Evolutionary conservation across 768 basidiomycete genomes (phyloP), one percentile per base, ranked within the genome.

Genomic region (Amanita inopinata): DNA sequence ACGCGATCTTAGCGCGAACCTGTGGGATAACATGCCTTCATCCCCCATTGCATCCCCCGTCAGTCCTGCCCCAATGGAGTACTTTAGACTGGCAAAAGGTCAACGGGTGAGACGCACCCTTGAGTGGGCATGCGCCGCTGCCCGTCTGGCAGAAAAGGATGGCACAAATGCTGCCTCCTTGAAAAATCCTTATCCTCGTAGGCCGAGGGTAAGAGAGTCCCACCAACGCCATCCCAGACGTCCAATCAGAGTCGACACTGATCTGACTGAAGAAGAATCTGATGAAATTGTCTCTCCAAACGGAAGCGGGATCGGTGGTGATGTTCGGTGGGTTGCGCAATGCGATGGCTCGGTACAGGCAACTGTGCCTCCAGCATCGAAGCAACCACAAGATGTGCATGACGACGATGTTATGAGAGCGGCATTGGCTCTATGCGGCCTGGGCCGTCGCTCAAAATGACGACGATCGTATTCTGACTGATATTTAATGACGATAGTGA

Each of bases 91-190:
- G 39, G 69, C 66, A 15, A 63, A 67, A 30, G 62, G 65, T 24
- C 69, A 70, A 50, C 62, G 61, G 14, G 65, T 70, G 17, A 69
- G 67, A 22, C 59, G 64, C 32, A 80, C 81, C 9, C 62, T 86
- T 43, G 83, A 85, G 52, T 84, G 80, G 80, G 82, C 82, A 0
- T 85, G 82, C 58, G 80, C 80, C 2, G 75, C 74, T 17, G 74
- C 73, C 2, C 58, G 74, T 30, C 46, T 74, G 6, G 66, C 66
- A 3, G 73, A 69, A 25, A 37, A 46, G 46, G 27, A 37, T 43
- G 41, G 35, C 39, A 17, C 24, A 39, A 38, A 4, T 14, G 4
- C 23, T 30, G 24, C 25, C 28, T 10, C 11, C 11, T 11, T 23
- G 34, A 4, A 27, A 17, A 27, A 19, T n/a, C 8, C 43, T n/a